These are phyloP conservation scores for Chionographis japonica DNA, from an alignment of 106 monocot genomes.

Conservation along the genomic window DNA sequence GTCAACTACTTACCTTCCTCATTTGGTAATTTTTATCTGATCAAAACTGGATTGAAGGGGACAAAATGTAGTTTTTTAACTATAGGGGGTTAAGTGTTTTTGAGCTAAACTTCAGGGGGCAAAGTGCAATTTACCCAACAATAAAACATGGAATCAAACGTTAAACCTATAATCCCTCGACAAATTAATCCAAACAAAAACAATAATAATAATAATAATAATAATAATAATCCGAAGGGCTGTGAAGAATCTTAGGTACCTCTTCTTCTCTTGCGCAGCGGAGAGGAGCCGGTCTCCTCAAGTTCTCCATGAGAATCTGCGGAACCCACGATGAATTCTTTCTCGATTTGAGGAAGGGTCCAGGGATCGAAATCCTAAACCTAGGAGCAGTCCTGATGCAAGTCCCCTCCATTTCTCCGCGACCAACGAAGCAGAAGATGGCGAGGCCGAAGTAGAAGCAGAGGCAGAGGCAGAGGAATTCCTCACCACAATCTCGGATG, in stretches of 20 bases:
- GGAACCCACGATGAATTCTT: background rate
- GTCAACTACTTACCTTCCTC: too few relatives aligned
- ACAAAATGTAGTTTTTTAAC: too few relatives aligned
- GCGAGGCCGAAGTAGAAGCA: too few relatives aligned
- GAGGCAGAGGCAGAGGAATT: too few relatives aligned
- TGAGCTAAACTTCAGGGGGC: too few relatives aligned
- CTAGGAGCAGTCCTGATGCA: constrained; percentile 6
- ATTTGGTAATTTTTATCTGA: too few relatives aligned
- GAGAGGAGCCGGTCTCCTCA: constrained; percentile 2
- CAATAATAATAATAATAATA: background rate
- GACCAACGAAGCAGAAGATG: background rate
- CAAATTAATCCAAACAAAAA: background rate
- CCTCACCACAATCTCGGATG: too few relatives aligned
- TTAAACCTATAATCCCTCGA: background rate
- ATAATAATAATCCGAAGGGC: background rate
- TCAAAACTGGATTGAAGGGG: too few relatives aligned
- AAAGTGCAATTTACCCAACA: too few relatives aligned
- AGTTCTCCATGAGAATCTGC: background rate
- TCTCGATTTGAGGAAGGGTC: background rate
- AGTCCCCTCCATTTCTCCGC: constrained; percentile 21
- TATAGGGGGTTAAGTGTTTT: too few relatives aligned
- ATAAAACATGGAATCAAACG: background rate
- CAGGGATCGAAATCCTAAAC: constrained; percentile 12
- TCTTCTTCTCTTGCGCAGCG: constrained; percentile 7
- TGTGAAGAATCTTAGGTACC: background rate